phyloP scores from a whole-genome alignment of 2,329 filamentous ascomycete species.

The Cytospora piceae region DNA sequence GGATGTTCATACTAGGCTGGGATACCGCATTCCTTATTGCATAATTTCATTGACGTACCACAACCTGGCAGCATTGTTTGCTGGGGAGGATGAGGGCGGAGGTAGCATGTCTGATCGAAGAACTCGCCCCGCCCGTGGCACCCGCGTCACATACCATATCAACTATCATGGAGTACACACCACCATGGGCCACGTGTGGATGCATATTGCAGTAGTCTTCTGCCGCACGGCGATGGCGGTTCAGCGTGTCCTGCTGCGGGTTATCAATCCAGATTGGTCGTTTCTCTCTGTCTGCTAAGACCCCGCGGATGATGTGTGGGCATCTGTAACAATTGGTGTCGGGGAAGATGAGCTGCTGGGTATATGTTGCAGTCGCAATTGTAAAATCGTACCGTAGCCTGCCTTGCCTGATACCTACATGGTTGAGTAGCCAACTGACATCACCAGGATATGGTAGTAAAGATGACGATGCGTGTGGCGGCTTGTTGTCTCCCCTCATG shows the following conservation, averaged over 20 bases:
- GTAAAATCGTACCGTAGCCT: not conserved
- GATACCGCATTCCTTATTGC: not conserved
- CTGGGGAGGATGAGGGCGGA: not conserved
- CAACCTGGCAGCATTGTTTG: not conserved
- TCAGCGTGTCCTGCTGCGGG: not conserved
- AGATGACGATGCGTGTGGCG: too few relatives aligned
- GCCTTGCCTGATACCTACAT: not conserved
- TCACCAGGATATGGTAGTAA: not conserved
- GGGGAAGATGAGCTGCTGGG: not conserved
- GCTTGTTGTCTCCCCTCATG: too few relatives aligned
- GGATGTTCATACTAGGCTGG: conserved; percentile 9
- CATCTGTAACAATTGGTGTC: not conserved
- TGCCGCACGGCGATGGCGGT: not conserved
- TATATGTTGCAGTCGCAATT: not conserved
- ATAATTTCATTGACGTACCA: conserved; percentile 9
- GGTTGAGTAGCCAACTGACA: not conserved
- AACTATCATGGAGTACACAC: not conserved
- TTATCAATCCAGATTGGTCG: not conserved
- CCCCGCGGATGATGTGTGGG: not conserved
- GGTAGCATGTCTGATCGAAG: not conserved
- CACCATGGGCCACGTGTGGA: not conserved
- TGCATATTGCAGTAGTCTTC: not conserved
- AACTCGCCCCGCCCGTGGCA: not conserved
- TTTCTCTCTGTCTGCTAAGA: not conserved
- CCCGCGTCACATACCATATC: not conserved